A percentile compares a stretch with the other conserved stretches of the same genome.
Conservation (phyloP, 2,329 filamentous ascomycete species). For the Cercospora brassicicola region DNA sequence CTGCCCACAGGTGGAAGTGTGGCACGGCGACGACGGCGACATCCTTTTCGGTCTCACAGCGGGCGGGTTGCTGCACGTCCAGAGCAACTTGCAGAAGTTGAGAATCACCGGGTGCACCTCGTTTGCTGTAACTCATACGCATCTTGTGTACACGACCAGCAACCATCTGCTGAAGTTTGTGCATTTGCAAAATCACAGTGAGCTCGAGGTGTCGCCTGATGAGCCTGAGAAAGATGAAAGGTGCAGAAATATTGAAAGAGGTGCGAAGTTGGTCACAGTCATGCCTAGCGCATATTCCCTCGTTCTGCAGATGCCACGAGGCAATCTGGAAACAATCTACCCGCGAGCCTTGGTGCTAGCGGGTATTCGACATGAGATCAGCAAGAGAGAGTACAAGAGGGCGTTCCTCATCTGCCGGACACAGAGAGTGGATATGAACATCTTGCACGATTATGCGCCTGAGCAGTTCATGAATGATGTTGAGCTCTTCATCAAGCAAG, state of each 20-base stretch:
- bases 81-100: constrained; percentile 59
- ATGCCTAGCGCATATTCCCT: constrained; percentile 85
- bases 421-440: constrained; percentile 97
- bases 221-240: constrained; percentile 90
- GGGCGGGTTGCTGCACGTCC: constrained; percentile 63
- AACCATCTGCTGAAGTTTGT: constrained; percentile 94
- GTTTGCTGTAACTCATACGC: constrained; percentile 75
- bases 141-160: constrained; percentile 88
- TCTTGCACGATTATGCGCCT: constrained; percentile 90
- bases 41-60: constrained; percentile 67
- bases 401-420: constrained; percentile 87
- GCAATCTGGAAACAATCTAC: constrained; percentile 92
- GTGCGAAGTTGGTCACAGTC: constrained; percentile 80
- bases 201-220: constrained; percentile 78
- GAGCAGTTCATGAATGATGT: constrained; percentile 78
- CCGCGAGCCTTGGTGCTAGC: constrained; percentile 89
- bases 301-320: constrained; percentile 90
- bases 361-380: constrained; percentile 79
- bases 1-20: constrained; percentile 35
- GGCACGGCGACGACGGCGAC: constrained; percentile 39
- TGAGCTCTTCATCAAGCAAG: constrained; percentile 75
- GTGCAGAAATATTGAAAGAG: constrained; percentile 87
- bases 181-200: constrained; percentile 64
- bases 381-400: constrained; percentile 73
- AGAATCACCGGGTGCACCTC: constrained; percentile 89